A percentile compares a stretch with the other conserved stretches of the same genome.
Evolutionary conservation across 1,284 basidiomycete genomes (phyloP).

Genomic region (Papiliotrema nemorosa): DNA sequence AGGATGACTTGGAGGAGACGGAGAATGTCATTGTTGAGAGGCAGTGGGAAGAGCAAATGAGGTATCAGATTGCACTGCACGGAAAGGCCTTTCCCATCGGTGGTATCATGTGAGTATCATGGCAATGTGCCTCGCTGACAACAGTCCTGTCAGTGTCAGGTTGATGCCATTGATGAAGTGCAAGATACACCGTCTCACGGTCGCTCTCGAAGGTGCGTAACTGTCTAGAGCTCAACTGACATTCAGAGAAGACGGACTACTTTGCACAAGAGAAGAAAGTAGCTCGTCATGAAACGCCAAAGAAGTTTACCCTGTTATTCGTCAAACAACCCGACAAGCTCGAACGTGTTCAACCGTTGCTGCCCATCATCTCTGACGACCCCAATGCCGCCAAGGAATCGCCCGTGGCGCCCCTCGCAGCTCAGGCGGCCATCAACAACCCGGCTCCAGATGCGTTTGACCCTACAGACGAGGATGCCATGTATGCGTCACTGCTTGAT

Average conservation of each 20-base stretch:
- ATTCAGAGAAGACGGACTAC: conserved; percentile 72
- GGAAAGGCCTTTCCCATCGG: conserved; percentile 81
- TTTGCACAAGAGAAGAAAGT: conserved; percentile 65
- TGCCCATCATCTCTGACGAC: conserved; percentile 55
- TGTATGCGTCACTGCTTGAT: conserved; percentile 52
- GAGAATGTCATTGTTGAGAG: conserved; percentile 83
- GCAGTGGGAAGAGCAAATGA: conserved; percentile 87
- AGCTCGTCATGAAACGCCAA: conserved; percentile 71
- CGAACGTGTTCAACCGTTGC: conserved; percentile 48
- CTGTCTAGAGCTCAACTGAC: conserved; percentile 1
- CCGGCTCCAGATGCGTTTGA: conserved; percentile 27
- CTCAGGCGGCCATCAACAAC: conserved; percentile 40
- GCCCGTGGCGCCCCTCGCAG: conserved; percentile 49
- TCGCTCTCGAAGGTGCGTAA: conserved; percentile 73
- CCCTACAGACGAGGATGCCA: conserved; percentile 48
- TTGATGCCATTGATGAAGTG: conserved; percentile 82
- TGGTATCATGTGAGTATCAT: conserved; percentile 57
- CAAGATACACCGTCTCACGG: conserved; percentile 72
- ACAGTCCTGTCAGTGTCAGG: conserved; percentile 67
- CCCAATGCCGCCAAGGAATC: conserved; percentile 47
- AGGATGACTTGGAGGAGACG: conserved; percentile 72
- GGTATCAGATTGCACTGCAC: conserved; percentile 69
- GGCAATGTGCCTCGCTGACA: not conserved
- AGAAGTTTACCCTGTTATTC: conserved; percentile 64
- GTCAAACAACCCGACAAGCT: conserved; percentile 58